Conservation (phyloP, 352 stramenopile genomes). For the Phytophthora tubulina region DNA sequence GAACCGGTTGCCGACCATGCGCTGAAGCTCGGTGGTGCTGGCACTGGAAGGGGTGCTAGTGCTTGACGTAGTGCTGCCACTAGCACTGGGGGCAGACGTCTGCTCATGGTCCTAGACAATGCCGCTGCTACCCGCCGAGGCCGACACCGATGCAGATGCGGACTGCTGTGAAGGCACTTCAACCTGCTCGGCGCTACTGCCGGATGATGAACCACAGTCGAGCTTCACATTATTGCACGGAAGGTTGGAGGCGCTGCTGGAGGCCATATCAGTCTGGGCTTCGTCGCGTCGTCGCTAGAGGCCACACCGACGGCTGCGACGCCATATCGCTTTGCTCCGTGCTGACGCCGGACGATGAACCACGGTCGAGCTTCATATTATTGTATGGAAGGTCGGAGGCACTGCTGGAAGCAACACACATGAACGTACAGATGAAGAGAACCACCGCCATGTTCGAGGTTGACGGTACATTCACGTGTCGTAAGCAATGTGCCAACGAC, state of each 20-base stretch:
- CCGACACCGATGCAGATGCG: slow-evolving; percentile 14
- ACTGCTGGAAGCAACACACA: slow-evolving; percentile 21
- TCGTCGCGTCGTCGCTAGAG: slow-evolving; percentile 7
- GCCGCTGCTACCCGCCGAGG: background rate
- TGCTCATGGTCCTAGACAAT: background rate
- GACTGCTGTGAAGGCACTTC: slow-evolving; percentile 7
- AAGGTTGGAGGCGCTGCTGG: slow-evolving; percentile 3
- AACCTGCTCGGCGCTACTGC: slow-evolving; percentile 7
- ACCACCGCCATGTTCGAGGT: no score
- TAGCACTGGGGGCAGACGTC: slow-evolving; percentile 22
- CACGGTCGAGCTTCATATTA: slow-evolving; percentile 10
- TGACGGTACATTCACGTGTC: no score
- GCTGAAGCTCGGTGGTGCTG: background rate
- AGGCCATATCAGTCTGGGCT: slow-evolving; percentile 4
- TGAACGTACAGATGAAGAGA: no score
- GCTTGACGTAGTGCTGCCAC: slow-evolving; percentile 34
- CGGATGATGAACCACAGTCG: slow-evolving; percentile 8
- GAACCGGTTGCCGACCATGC: background rate
- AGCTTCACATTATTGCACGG: background rate
- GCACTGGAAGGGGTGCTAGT: no score
- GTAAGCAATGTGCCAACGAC: no score
- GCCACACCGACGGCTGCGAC: slow-evolving; percentile 10
- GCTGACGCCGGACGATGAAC: slow-evolving; percentile 12
- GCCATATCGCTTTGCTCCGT: background rate
- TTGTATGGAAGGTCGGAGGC: slow-evolving; percentile 6